Conservation (phyloP, 257 asterid species). For the Primulina eburnea region DNA sequence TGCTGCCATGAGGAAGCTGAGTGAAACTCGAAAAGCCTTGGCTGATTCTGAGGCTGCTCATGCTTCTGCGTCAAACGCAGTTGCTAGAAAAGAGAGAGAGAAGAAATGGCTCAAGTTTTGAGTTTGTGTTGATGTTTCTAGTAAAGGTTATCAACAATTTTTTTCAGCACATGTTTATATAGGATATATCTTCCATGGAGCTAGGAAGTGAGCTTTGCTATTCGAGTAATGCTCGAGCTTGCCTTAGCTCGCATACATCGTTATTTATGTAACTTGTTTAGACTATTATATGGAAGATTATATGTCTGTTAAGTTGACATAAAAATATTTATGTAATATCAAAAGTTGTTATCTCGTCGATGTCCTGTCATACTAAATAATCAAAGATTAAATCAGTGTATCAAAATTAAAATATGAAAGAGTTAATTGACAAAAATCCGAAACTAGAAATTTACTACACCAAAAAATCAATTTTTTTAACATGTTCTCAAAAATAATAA, state of each 20-base stretch:
- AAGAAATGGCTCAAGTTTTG: conserved; percentile 94
- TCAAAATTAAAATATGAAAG: no score
- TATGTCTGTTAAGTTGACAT: neutral
- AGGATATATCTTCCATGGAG: neutral
- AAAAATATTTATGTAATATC: no score
- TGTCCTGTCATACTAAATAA: no score
- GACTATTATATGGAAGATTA: neutral
- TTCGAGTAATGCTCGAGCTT: neutral
- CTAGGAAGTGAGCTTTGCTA: neutral
- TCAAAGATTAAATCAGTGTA: no score
- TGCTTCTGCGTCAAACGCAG: conserved; percentile 74
- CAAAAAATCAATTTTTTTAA: no score
- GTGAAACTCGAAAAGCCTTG: conserved; percentile 68
- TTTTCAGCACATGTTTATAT: no score
- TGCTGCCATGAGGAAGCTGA: conserved; percentile 81
- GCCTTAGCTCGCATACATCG: neutral
- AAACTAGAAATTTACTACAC: no score
- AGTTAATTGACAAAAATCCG: no score
- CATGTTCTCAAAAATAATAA: no score
- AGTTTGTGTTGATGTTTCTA: conserved; percentile 1
- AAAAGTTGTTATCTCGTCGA: no score
- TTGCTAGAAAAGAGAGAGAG: conserved; percentile 70
- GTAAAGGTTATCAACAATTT: neutral
- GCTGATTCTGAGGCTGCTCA: conserved; percentile 83
- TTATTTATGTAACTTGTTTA: neutral